Evolutionary conservation across 2,329 filamentous ascomycete genomes (phyloP).

Genomic region (Trichoderma sp.): DNA sequence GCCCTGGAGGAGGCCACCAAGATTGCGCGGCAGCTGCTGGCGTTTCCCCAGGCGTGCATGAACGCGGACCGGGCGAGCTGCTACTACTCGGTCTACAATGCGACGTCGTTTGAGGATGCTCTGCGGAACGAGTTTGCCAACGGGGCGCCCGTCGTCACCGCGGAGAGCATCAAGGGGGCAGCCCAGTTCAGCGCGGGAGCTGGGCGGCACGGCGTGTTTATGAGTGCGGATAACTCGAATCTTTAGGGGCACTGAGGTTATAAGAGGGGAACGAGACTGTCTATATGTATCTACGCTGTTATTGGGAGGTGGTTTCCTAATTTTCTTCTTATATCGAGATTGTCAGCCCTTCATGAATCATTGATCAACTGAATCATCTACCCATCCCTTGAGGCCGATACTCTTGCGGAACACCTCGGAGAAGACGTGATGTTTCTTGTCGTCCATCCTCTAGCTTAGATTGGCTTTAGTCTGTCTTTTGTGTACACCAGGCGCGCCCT

Average conservation of each 20-base stretch:
- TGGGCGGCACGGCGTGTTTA: conserved; percentile 18
- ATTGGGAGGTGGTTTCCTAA: neutral
- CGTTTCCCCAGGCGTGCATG: conserved; percentile 57
- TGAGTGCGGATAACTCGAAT: conserved; percentile 20
- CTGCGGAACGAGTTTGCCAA: conserved; percentile 47
- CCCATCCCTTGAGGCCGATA: no score
- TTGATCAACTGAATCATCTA: no score
- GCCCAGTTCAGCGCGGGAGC: conserved; percentile 16
- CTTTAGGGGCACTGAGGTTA: neutral
- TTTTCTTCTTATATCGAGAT: no score
- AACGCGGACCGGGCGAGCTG: conserved; percentile 51
- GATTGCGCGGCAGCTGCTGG: conserved; percentile 50
- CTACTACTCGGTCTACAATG: conserved; percentile 55
- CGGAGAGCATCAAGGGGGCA: conserved; percentile 14
- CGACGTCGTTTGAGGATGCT: conserved; percentile 53
- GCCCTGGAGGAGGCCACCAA: conserved; percentile 52
- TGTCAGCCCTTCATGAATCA: no score
- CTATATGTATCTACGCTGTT: neutral
- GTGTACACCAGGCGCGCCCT: conserved; percentile 15
- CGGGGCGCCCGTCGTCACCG: conserved; percentile 8
- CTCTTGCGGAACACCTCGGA: neutral
- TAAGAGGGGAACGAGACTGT: no score
- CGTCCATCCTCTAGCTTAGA: neutral
- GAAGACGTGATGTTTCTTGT: neutral
- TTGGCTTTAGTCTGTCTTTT: neutral